Percentiles rank a stretch among this genome's conserved stretches.
phyloP scores from a whole-genome alignment of 805 yeast species.

The Lipomyces orientalis region DNA sequence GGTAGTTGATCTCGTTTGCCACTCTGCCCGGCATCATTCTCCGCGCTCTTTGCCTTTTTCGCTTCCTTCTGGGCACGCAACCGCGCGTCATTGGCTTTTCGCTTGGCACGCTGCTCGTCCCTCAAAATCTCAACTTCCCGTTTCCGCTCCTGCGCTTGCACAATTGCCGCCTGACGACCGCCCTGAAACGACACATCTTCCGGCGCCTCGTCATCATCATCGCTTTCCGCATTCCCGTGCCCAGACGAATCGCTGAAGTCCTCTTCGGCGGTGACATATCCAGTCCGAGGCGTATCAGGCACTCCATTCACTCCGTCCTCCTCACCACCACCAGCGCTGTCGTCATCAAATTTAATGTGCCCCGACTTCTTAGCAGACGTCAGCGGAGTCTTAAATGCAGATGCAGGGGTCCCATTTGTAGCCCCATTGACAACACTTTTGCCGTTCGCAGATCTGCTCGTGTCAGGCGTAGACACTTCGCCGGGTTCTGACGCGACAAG shows the following conservation, averaged over 20 bases:
- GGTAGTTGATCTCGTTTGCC: constrained; percentile 7
- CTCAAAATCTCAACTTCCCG: constrained; percentile 3
- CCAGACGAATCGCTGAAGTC: constrained; percentile 2
- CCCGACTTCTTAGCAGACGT: constrained; percentile 4
- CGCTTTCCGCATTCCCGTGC: constrained; percentile 11
- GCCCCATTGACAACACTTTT: not conserved
- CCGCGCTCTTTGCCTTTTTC: constrained; percentile 12
- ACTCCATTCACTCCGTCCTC: constrained; percentile 2
- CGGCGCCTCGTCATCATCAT: constrained; percentile 30
- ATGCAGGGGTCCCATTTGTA: constrained; percentile 9
- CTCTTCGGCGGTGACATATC: constrained; percentile 32
- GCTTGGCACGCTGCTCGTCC: constrained; percentile 11
- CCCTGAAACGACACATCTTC: constrained; percentile 32
- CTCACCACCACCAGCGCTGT: not conserved
- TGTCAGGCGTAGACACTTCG: not conserved
- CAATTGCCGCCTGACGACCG: constrained; percentile 1
- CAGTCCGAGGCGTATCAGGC: constrained; percentile 25
- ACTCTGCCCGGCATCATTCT: not conserved
- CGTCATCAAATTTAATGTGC: constrained; percentile 26
- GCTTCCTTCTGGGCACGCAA: constrained; percentile 19
- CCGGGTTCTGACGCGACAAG: not conserved
- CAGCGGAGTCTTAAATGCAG: constrained; percentile 13
- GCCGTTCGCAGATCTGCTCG: not conserved
- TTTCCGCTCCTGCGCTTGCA: not conserved
- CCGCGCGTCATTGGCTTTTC: constrained; percentile 13